These are phyloP conservation scores for Venturia effusa DNA, from an alignment of 2,329 filamentous ascomycete species.

Conservation along the genomic window DNA sequence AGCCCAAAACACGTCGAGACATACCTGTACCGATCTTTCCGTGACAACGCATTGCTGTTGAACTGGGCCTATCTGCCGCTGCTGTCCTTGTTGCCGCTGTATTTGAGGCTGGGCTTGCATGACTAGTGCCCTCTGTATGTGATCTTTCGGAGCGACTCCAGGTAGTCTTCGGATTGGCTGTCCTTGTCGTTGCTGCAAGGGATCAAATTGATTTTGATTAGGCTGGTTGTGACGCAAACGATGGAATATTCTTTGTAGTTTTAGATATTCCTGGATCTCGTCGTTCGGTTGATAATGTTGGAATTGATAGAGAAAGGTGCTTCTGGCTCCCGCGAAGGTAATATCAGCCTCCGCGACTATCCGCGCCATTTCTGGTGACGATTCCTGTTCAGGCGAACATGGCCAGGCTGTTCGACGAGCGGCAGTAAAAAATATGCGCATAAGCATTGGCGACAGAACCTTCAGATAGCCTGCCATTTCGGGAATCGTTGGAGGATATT, in stretches of 20 bases:
- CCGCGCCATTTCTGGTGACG: neutral
- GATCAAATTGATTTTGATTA: neutral
- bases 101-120: neutral
- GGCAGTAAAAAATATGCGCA: conserved; percentile 8
- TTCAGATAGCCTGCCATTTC: conserved; percentile 1
- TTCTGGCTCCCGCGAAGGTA: neutral
- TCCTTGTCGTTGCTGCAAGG: neutral
- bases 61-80: neutral
- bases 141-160: neutral
- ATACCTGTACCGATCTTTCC: neutral
- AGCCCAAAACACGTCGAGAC: neutral
- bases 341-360: neutral
- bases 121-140: neutral
- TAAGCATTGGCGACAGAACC: conserved; percentile 2
- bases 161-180: neutral
- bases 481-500: conserved; percentile 1
- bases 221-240: neutral
- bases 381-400: neutral
- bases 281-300: neutral
- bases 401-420: neutral
- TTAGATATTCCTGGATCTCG: neutral
- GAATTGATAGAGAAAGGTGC: neutral
- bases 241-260: neutral
- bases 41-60: neutral
- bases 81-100: neutral